Percentiles rank a stretch among this genome's conserved stretches.
Evolutionary conservation across 73 alveolate genomes (phyloP).

Genomic region (Blepharisma japonicum): DNA sequence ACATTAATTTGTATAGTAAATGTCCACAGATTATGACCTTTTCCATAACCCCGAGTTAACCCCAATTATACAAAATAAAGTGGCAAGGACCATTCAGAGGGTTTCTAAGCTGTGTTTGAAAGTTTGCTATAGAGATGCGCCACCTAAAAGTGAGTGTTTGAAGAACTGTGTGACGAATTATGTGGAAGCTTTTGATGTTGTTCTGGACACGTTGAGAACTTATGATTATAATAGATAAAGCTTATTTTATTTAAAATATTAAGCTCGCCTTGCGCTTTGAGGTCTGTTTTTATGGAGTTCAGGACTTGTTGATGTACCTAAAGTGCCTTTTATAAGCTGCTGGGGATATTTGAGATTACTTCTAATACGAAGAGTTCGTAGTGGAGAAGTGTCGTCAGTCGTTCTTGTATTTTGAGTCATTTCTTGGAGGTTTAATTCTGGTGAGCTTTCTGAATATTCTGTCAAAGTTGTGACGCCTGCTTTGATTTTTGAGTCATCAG

Average conservation of each 20-base stretch:
- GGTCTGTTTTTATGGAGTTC: no score
- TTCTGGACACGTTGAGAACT: not conserved
- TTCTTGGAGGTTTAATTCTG: no score
- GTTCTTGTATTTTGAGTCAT: no score
- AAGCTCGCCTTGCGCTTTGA: no score
- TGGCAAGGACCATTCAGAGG: not conserved
- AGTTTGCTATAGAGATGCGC: constrained; percentile 4
- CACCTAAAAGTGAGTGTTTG: not conserved
- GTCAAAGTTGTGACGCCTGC: not conserved
- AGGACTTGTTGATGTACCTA: no score
- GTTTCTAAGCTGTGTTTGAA: constrained; percentile 23
- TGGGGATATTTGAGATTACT: no score
- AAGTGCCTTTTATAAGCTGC: no score
- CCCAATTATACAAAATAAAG: constrained; percentile 9
- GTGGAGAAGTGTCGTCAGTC: no score
- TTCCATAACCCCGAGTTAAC: constrained; percentile 3
- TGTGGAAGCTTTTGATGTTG: constrained; percentile 9
- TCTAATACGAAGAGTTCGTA: no score
- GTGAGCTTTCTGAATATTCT: no score
- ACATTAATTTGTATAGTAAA: not conserved
- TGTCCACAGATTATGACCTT: constrained; percentile 24
- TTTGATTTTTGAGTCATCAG: not conserved
- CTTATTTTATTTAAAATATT: no score
- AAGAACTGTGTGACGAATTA: not conserved
- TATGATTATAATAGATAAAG: no score